phyloP scores from a whole-genome alignment of 2,329 filamentous ascomycete genomes.

The Colletotrichum chlorophyti region DNA sequence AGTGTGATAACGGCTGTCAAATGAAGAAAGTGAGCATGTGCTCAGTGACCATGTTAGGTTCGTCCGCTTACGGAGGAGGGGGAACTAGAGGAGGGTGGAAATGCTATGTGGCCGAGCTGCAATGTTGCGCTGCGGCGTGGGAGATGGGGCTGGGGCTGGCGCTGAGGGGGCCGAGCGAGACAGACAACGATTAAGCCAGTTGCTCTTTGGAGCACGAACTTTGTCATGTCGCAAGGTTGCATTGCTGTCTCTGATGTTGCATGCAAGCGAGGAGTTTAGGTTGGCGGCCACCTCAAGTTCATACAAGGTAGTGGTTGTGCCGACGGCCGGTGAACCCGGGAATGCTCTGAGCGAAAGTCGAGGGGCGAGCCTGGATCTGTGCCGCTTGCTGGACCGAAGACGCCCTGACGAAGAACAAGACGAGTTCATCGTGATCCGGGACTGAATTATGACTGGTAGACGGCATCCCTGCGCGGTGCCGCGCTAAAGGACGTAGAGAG shows the following conservation, averaged over 20 bases:
- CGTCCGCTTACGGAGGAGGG: slow-evolving; percentile 20
- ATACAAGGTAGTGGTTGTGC: not conserved
- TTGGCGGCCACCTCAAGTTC: no score
- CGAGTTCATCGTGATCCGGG: not conserved
- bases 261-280: slow-evolving; percentile 14
- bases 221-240: not conserved
- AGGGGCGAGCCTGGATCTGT: no score
- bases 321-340: slow-evolving; percentile 6
- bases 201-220: slow-evolving; percentile 10
- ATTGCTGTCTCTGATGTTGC: not conserved
- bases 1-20: slow-evolving; percentile 17
- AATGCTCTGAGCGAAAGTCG: not conserved
- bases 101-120: slow-evolving; percentile 15
- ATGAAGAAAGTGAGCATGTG: slow-evolving; percentile 24
- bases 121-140: not conserved
- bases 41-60: slow-evolving; percentile 13
- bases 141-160: not conserved
- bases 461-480: not conserved
- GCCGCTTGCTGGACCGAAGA: no score
- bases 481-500: no score
- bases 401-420: not conserved
- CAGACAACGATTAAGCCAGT: not conserved
- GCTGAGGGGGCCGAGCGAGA: not conserved
- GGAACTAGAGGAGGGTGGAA: not conserved
- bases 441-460: not conserved